Base-by-base conservation (phyloP, 1,284 basidiomycete genomes). In the Melampsora abietis-canadensis region DNA sequence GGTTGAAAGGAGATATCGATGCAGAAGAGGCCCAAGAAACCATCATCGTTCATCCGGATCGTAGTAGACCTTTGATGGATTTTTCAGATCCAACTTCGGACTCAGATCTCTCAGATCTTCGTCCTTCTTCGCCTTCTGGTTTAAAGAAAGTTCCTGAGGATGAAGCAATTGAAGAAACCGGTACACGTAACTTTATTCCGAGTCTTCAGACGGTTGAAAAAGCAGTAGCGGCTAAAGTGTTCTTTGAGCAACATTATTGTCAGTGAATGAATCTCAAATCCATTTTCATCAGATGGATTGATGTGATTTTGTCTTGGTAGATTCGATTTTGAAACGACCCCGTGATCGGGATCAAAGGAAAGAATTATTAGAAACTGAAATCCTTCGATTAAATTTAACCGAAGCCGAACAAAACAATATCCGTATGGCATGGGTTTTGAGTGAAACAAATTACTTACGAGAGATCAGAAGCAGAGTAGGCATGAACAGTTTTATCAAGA, bases 241-340 rank as follows among this genome's bases (percentile, higher is more conserved):
- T 89, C 85, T 96, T 98, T 82, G 94, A 98, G 85, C 95, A 94
- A 79, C 86, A 94, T 61, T 98, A 98, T 82, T 94, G 80, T 73
- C 78, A n/a, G 51, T 54, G 24, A 27, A 54, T 27, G n/a, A n/a
- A n/a, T n/a, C n/a, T n/a, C n/a, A n/a, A n/a, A n/a, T n/a, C n/a
- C n/a, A n/a, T n/a, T 51, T 51, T 77, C 21, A 21, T 27, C 21
- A 8, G n/a, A 3, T 15, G n/a, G 15, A 61, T 61, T 37, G 14
- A 40, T 40, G 10, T 2, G 14, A 7, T 30, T 34, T 1, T n/a
- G 59, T 48, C 24, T 34, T 8, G 7, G 10, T 51, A 74, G 70
- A 93, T 82, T 87, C 90, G n/a, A 85, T 96, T 63, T 86, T 94
- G 21, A 82, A 81, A 57, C 78, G 79, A 7, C 78, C 80, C 76